phyloP scores from a whole-genome alignment of 352 stramenopile genomes.

The Peronosclerospora sorghi region DNA sequence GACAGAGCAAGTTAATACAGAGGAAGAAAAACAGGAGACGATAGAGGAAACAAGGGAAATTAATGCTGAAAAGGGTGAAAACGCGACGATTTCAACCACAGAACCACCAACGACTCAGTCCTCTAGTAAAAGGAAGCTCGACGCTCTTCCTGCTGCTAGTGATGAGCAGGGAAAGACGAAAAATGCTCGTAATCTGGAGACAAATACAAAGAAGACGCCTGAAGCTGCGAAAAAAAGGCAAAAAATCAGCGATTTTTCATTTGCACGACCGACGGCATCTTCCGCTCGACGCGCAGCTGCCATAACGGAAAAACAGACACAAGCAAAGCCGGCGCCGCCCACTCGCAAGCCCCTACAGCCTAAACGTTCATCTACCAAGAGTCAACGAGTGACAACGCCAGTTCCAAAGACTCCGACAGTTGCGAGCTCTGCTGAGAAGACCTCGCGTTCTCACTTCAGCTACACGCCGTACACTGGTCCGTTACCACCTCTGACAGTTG shows the following conservation, averaged over 20 bases:
- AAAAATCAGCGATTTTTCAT: conserved; percentile 19
- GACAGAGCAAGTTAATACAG: background rate
- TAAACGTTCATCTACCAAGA: conserved; percentile 6
- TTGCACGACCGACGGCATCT: conserved; percentile 21
- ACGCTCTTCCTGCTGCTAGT: conserved; percentile 1
- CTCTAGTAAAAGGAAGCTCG: conserved; percentile 18
- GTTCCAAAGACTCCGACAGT: no score
- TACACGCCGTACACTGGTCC: no score
- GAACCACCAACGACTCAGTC: conserved; percentile 7
- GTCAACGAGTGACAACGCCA: conserved; percentile 6
- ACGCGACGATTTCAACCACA: background rate
- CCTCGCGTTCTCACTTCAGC: no score
- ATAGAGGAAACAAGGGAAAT: background rate
- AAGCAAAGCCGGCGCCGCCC: conserved; percentile 8
- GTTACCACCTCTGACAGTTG: no score
- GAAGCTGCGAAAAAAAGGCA: background rate
- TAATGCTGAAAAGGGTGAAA: background rate
- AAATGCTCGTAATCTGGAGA: conserved; percentile 6
- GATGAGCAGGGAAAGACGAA: conserved; percentile 17
- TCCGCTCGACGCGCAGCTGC: conserved; percentile 16
- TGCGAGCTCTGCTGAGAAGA: no score
- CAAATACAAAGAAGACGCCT: no score
- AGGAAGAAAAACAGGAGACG: background rate
- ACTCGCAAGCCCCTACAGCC: conserved; percentile 1
- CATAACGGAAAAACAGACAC: conserved; percentile 8